Evolutionary conservation across 164 flowering plant genomes (phyloP).

Genomic region (Vitis vinifera): DNA sequence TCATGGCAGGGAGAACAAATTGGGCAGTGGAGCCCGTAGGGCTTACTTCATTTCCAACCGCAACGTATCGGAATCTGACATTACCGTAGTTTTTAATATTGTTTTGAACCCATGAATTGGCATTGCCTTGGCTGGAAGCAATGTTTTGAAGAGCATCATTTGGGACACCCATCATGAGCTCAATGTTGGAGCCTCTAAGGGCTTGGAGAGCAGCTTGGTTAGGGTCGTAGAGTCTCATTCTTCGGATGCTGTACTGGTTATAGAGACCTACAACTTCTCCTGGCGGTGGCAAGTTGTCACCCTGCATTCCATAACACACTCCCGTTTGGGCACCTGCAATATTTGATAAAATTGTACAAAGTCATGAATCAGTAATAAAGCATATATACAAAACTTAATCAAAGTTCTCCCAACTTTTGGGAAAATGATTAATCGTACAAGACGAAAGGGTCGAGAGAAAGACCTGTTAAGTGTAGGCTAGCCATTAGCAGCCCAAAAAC

Average conservation of each 20-base stretch:
- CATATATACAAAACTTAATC: too few species aligned
- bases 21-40: slow-evolving; percentile 14
- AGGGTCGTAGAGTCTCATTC: slow-evolving; percentile 38
- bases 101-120: slow-evolving; percentile 42
- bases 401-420: too few species aligned
- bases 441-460: not conserved
- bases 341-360: not conserved
- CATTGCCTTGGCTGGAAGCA: slow-evolving; percentile 27
- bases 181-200: slow-evolving; percentile 38
- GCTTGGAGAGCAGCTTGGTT: slow-evolving; percentile 31
- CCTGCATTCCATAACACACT: slow-evolving; percentile 39
- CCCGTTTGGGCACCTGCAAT: slow-evolving; percentile 26
- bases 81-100: slow-evolving; percentile 26
- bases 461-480: not conserved
- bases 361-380: not conserved
- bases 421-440: too few species aligned
- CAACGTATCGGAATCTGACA: slow-evolving; percentile 35
- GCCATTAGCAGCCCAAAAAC: slow-evolving; percentile 5
- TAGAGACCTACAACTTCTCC: slow-evolving; percentile 29
- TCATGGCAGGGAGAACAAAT: slow-evolving; percentile 35
- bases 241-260: slow-evolving; percentile 27
- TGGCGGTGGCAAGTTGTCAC: slow-evolving; percentile 27
- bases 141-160: slow-evolving; percentile 26
- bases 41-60: slow-evolving; percentile 48
- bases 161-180: slow-evolving; percentile 35